phyloP scores from a whole-genome alignment of 129 eudicot genomes.

The Arctium minus region DNA sequence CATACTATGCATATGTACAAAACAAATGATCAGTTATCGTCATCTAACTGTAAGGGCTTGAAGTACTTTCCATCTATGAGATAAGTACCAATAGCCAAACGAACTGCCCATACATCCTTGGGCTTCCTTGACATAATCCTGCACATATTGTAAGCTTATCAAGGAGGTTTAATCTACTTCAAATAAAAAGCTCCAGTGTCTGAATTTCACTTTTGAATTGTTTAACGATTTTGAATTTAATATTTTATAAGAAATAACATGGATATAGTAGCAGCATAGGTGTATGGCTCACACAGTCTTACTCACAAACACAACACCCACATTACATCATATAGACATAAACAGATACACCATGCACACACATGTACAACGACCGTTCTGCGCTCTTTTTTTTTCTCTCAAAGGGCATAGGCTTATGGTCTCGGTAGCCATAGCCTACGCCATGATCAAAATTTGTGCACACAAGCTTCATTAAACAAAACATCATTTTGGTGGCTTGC shows the following conservation, averaged over 20 bases:
- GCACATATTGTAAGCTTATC: slow-evolving; percentile 23
- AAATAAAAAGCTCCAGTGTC: neutral
- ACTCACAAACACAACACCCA: neutral
- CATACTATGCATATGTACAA: slow-evolving; percentile 7
- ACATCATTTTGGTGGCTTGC: neutral
- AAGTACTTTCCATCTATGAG: slow-evolving; percentile 82
- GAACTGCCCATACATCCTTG: slow-evolving; percentile 94
- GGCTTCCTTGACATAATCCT: slow-evolving; percentile 92
- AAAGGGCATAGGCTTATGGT: neutral
- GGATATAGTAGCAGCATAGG: neutral
- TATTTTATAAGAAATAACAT: neutral
- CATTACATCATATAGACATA: neutral
- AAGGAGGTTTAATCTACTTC: slow-evolving; percentile 7
- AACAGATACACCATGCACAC: neutral
- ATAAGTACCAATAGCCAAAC: slow-evolving; percentile 68
- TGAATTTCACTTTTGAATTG: neutral
- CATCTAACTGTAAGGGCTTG: slow-evolving; percentile 69
- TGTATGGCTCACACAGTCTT: neutral
- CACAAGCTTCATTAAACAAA: neutral
- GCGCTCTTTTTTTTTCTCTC: neutral
- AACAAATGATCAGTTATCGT: slow-evolving; percentile 22
- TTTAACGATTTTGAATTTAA: neutral
- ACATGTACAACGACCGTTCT: neutral
- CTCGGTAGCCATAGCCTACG: neutral
- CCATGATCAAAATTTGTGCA: neutral